Evolutionary conservation across 139 green algal species (phyloP).

Genomic region (Axilococcus clingmanii): DNA sequence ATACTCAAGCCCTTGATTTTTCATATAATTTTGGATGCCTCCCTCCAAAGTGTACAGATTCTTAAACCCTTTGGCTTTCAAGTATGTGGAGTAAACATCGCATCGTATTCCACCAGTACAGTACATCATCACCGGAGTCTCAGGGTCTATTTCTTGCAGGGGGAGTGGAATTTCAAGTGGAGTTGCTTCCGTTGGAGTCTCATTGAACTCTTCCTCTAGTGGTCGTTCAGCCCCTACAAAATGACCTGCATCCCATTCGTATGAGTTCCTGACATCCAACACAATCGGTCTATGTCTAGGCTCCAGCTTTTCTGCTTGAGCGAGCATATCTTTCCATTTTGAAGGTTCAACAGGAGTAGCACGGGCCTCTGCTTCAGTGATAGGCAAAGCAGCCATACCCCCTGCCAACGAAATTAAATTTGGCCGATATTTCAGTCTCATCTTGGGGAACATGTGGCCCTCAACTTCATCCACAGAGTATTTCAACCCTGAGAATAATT

Average conservation of each 20-base stretch:
- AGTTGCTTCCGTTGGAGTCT: slow-evolving; percentile 62
- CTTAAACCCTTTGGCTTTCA: slow-evolving; percentile 69
- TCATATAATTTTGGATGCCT: slow-evolving; percentile 73
- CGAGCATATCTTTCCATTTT: slow-evolving; percentile 62
- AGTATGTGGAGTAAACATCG: slow-evolving; percentile 92
- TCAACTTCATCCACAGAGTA: slow-evolving; percentile 33
- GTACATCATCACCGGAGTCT: slow-evolving; percentile 95
- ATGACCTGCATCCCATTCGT: slow-evolving; percentile 98
- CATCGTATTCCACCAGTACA: slow-evolving; percentile 99
- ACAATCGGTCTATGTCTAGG: slow-evolving; percentile 44
- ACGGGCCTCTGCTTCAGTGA: slow-evolving; percentile 47
- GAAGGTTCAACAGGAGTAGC: slow-evolving; percentile 48
- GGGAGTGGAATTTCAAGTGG: slow-evolving; percentile 31
- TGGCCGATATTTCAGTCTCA: slow-evolving; percentile 71
- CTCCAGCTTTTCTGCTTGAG: slow-evolving; percentile 2
- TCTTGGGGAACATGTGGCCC: slow-evolving; percentile 66
- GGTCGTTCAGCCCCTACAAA: slow-evolving; percentile 76
- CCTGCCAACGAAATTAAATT: slow-evolving; percentile 77
- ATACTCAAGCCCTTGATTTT: slow-evolving; percentile 39
- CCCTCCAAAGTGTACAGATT: slow-evolving; percentile 95
- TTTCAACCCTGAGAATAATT: slow-evolving; percentile 36
- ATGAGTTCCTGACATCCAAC: slow-evolving; percentile 92
- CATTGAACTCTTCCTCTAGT: slow-evolving; percentile 77
- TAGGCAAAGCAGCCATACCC: slow-evolving; percentile 53
- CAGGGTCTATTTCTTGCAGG: slow-evolving; percentile 38